Evolutionary conservation across 2,329 filamentous ascomycete species (phyloP).

Genomic region (Paecilomyces fulvus): DNA sequence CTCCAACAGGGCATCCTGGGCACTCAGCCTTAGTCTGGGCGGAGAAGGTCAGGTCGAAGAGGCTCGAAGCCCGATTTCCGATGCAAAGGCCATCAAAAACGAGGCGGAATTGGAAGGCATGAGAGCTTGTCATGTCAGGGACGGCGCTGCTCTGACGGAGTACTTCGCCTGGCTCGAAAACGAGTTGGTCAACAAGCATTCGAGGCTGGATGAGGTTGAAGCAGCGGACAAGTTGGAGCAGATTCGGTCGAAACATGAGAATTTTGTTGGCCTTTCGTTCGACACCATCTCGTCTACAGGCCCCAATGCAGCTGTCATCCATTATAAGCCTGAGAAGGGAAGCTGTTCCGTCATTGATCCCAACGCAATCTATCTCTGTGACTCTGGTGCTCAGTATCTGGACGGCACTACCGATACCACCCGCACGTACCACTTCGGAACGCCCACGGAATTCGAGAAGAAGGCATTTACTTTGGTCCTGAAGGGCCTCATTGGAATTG

Average conservation of each 20-base stretch:
- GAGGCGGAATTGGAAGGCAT: conserved; percentile 82
- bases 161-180: conserved; percentile 97
- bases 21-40: conserved; percentile 74
- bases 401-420: conserved; percentile 97
- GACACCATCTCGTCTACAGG: conserved; percentile 94
- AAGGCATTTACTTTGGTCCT: conserved; percentile 89
- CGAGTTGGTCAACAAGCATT: conserved; percentile 66
- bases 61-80: conserved; percentile 73
- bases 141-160: conserved; percentile 81
- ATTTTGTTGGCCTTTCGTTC: conserved; percentile 87
- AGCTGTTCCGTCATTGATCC: conserved; percentile 78
- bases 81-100: conserved; percentile 93
- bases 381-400: conserved; percentile 91
- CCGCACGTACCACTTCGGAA: conserved; percentile 82
- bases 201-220: conserved; percentile 73
- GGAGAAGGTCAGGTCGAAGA: conserved; percentile 82
- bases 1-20: conserved; percentile 89
- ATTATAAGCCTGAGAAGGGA: conserved; percentile 82
- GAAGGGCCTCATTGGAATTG: conserved; percentile 86
- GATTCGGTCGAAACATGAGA: conserved; percentile 49
- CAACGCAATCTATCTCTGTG: conserved; percentile 81
- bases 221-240: conserved; percentile 85
- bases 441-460: conserved; percentile 72
- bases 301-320: conserved; percentile 85
- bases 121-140: conserved; percentile 85